These are phyloP conservation scores for Inosperma sp. DNA, from an alignment of 768 basidiomycete genomes.

Conservation along the genomic window DNA sequence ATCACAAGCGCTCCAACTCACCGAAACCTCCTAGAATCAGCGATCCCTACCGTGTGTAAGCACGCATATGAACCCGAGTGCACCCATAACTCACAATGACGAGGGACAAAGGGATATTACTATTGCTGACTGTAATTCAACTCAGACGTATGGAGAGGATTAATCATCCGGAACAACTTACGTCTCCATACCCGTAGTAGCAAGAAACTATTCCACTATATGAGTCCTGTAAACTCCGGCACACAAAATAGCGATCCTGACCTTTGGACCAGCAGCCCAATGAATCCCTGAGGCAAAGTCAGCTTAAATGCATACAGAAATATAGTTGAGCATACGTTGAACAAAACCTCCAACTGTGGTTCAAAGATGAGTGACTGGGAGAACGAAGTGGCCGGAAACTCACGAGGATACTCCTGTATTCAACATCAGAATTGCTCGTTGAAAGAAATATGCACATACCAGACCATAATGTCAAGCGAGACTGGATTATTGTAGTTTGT, in stretches of 20 bases:
- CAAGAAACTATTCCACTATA: constrained; percentile 33
- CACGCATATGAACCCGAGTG: background rate
- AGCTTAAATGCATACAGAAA: background rate
- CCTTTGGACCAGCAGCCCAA: constrained; percentile 54
- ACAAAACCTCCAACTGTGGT: constrained; percentile 49
- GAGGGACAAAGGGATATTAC: constrained; percentile 39
- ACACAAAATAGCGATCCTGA: constrained; percentile 16
- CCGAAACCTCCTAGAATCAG: constrained; percentile 51
- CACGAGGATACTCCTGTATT: constrained; percentile 48
- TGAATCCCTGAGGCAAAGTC: constrained; percentile 37
- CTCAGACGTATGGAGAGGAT: background rate
- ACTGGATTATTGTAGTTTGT: constrained; percentile 46
- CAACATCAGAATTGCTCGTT: background rate
- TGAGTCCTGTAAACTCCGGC: constrained; percentile 1
- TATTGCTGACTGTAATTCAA: constrained; percentile 43
- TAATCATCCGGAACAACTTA: constrained; percentile 22
- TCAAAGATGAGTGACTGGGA: background rate
- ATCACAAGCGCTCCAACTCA: constrained; percentile 23
- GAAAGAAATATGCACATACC: constrained; percentile 32
- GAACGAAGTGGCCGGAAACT: constrained; percentile 10
- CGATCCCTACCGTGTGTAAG: constrained; percentile 26
- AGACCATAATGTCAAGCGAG: constrained; percentile 39
- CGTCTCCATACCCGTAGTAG: constrained; percentile 42
- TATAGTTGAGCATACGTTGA: constrained; percentile 39
- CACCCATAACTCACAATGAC: constrained; percentile 35